Conservation (phyloP, 768 basidiomycete genomes). For the Collybiopsis luxurians region DNA sequence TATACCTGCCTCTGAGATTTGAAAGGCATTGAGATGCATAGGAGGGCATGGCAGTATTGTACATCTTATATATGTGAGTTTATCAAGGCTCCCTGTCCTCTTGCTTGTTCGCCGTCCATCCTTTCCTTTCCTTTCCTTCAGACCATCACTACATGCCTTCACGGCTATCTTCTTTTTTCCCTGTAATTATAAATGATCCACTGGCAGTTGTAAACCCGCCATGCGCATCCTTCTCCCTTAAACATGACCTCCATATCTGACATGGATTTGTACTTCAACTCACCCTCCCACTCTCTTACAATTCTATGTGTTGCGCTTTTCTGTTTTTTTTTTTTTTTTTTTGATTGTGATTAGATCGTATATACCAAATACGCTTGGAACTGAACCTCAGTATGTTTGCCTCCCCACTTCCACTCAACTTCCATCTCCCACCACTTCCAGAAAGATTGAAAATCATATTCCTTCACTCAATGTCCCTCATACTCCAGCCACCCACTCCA, state of each 20-base stretch:
- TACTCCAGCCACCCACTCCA: not conserved
- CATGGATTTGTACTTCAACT: not conserved
- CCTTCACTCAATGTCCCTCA: not conserved
- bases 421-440: not conserved
- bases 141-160: not conserved
- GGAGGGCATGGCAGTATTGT: not conserved
- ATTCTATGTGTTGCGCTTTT: too few species aligned
- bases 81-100: not conserved
- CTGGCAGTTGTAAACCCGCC: not conserved
- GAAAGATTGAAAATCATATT: not conserved
- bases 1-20: not conserved
- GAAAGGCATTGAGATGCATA: not conserved
- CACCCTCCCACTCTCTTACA: conserved; percentile 24
- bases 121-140: too few species aligned
- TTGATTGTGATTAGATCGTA: too few species aligned
- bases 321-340: too few species aligned
- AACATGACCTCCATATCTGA: not conserved
- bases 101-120: not conserved
- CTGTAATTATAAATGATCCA: not conserved
- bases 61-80: not conserved
- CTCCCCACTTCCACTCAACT: not conserved
- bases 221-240: not conserved
- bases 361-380: too few species aligned
- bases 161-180: too few species aligned
- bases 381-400: not conserved